These are phyloP conservation scores for Bauhinia variegata DNA, from an alignment of 306 rosid species.

Conservation along the genomic window DNA sequence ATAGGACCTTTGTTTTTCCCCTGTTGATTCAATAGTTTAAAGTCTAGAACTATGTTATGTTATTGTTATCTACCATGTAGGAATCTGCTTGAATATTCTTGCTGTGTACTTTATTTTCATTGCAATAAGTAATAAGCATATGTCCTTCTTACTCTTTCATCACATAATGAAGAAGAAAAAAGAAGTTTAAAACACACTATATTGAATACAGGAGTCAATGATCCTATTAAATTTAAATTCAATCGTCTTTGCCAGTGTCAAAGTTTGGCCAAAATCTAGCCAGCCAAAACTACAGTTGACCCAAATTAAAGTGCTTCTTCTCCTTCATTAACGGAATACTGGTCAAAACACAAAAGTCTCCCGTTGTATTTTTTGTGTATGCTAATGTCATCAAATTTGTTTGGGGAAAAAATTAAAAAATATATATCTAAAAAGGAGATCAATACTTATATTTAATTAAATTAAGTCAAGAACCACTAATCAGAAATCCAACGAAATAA, in stretches of 20 bases:
- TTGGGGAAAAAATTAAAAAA: no score
- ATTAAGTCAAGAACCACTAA: not conserved
- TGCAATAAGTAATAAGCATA: not conserved
- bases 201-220: no score
- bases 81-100: not conserved
- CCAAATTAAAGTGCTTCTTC: not conserved
- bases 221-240: no score
- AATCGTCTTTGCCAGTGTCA: no score
- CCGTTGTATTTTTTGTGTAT: no score
- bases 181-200: no score
- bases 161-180: not conserved
- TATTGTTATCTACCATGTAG: not conserved
- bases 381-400: no score
- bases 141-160: not conserved
- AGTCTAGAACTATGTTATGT: not conserved
- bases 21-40: not conserved
- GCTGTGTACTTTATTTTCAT: not conserved
- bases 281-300: no score
- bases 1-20: not conserved
- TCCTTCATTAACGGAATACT: not conserved
- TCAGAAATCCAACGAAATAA: not conserved
- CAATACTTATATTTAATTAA: no score
- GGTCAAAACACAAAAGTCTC: conserved; percentile 15
- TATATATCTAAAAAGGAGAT: no score
- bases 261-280: no score